Evolutionary conservation across 768 basidiomycete species (phyloP).

Genomic region (Phaffia tasmanica): DNA sequence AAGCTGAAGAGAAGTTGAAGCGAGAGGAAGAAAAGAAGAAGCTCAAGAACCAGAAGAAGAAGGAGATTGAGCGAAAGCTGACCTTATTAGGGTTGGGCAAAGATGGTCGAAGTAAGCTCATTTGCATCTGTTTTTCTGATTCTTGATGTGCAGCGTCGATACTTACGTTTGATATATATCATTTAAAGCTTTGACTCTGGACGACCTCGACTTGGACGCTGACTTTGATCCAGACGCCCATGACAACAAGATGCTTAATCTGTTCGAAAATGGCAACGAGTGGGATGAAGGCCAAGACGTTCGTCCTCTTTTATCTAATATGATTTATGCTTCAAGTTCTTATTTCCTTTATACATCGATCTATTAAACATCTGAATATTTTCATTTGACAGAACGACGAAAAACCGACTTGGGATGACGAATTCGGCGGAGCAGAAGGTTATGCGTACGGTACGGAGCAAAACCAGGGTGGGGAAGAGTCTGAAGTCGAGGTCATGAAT

Average conservation of each 20-base stretch:
- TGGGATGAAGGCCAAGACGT: conserved; percentile 15
- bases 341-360: no score
- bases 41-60: conserved; percentile 56
- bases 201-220: conserved; percentile 69
- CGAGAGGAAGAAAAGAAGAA: conserved; percentile 57
- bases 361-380: no score
- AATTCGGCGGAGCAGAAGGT: conserved; percentile 47
- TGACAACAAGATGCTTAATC: conserved; percentile 64
- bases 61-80: conserved; percentile 53
- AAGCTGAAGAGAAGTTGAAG: conserved; percentile 39
- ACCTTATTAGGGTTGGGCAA: conserved; percentile 39
- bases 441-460: conserved; percentile 37
- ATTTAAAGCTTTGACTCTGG: conserved; percentile 36
- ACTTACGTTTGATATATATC: neutral
- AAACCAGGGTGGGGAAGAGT: conserved; percentile 37
- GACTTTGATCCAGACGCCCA: conserved; percentile 85
- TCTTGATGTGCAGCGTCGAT: neutral
- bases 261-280: conserved; percentile 40
- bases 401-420: conserved; percentile 87
- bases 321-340: neutral
- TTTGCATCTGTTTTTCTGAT: neutral
- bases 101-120: conserved; percentile 15
- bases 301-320: neutral
- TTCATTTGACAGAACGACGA: conserved; percentile 39
- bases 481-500: conserved; percentile 42